Evolutionary conservation across 495 filamentous ascomycete genomes (phyloP), one percentile per base, ranked within the genome.

Genomic region (Tuber indicum): DNA sequence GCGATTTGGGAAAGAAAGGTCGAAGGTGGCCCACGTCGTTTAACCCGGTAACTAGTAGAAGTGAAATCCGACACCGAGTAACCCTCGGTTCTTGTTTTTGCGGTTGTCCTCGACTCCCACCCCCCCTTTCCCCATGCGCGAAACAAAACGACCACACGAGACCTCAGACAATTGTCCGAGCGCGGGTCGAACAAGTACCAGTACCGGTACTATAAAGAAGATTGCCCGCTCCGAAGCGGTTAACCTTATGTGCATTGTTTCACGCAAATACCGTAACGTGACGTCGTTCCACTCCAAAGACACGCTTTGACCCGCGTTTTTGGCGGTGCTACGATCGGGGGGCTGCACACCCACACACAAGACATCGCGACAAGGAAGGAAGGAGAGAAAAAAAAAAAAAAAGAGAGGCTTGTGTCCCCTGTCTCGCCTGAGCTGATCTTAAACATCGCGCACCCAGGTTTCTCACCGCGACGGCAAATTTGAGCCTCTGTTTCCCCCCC

Each of bases 401-500:
- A 23, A 26, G 26, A 26, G 7, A 26, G 14, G 58, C 3, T 66
- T 66, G 58, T 66, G n/a, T 66, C 58, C 58, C 52, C 26, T 66
- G 58, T 66, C 58, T 16, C 12, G 58, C 14, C 58, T 17, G 26
- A 66, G n/a, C 58, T 66, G 58, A 66, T 66, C 58, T 66, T 66
- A 66, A 66, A 66, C 58, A 66, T 32, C n/a, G 9, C 10, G n/a
- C 58, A 32, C 58, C 58, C 58, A 66, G 58, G 58, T 32, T 66
- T 66, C 58, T 66, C 58, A 66, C 58, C 58, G 58, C 58, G 32
- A 66, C 46, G 58, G 21, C 62, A 75, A 43, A 39, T 52, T 77
- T 78, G 71, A 78, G 77, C 77, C 74, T 70, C 77, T 70, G 43
- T 73, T 72, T 78, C 75, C 32, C 10, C 10, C 58, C 58, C 16